Percentiles rank a stretch among this genome's conserved stretches.
Evolutionary conservation across 225 moss, liverwort and hornwort species (phyloP).

Genomic region (Polytrichum commune): DNA sequence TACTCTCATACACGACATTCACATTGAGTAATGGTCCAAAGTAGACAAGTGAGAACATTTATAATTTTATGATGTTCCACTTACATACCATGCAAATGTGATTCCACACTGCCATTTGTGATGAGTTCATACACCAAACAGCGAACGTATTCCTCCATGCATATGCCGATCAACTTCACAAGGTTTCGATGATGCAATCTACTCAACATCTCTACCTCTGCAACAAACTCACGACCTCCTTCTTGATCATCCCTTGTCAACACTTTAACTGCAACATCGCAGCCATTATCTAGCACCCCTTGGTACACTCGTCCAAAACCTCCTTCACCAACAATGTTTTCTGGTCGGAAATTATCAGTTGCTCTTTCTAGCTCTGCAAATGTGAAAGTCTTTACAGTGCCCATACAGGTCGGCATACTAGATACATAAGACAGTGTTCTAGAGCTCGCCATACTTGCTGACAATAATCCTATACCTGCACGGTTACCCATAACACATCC

Average conservation of each 20-base stretch:
- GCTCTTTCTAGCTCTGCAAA: constrained; percentile 68
- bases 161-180: constrained; percentile 72
- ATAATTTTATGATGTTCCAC: no score
- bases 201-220: constrained; percentile 81
- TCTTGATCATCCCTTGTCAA: constrained; percentile 57
- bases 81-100: constrained; percentile 62
- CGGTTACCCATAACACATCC: neutral
- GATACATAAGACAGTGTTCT: constrained; percentile 69
- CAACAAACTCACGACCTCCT: constrained; percentile 68
- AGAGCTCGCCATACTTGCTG: constrained; percentile 58
- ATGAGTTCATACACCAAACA: constrained; percentile 83
- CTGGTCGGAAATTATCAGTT: constrained; percentile 64
- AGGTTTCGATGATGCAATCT: constrained; percentile 75
- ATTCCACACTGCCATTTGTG: constrained; percentile 75
- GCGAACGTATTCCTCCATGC: constrained; percentile 57
- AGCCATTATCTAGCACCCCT: constrained; percentile 67
- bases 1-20: neutral
- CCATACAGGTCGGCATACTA: constrained; percentile 65
- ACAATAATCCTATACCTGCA: constrained; percentile 49
- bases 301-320: constrained; percentile 87
- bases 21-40: neutral
- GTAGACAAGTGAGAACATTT: constrained; percentile 2
- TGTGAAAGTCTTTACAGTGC: constrained; percentile 64
- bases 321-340: constrained; percentile 83
- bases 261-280: constrained; percentile 77